Conservation (phyloP, 768 basidiomycete species). For the Phlegmacium glaucopus region DNA sequence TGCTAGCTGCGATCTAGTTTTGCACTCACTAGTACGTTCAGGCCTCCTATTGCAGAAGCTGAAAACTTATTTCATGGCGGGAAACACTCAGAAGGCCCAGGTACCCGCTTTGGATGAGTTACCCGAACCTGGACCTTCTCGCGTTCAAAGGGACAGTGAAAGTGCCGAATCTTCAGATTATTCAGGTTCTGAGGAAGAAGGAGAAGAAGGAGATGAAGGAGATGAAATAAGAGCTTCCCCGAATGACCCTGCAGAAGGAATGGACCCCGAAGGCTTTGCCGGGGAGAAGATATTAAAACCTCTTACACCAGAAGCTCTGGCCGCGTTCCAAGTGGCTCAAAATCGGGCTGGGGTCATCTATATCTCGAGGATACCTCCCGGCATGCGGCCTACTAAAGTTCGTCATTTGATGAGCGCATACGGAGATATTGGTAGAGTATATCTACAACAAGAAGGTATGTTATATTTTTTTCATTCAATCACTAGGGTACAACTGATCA, state of each 20-base stretch:
- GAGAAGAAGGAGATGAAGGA: conserved; percentile 18
- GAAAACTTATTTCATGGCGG: neutral
- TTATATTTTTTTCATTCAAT: neutral
- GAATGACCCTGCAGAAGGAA: conserved; percentile 40
- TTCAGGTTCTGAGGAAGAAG: conserved; percentile 18
- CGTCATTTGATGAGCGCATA: conserved; percentile 88
- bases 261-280: conserved; percentile 57
- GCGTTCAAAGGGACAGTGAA: conserved; percentile 4
- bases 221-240: conserved; percentile 2
- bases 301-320: conserved; percentile 70
- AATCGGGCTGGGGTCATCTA: conserved; percentile 85
- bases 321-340: conserved; percentile 69
- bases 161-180: neutral
- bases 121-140: conserved; percentile 16
- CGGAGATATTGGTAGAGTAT: conserved; percentile 90
- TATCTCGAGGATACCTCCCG: conserved; percentile 94
- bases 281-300: conserved; percentile 68
- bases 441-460: conserved; percentile 89
- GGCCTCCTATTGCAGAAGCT: neutral
- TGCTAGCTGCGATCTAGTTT: no score
- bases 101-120: neutral
- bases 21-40: no score
- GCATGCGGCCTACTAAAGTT: conserved; percentile 96
- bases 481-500: conserved; percentile 1
- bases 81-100: neutral